Conservation (phyloP, 2,329 filamentous ascomycete species). For the Penicillium nordicum region DNA sequence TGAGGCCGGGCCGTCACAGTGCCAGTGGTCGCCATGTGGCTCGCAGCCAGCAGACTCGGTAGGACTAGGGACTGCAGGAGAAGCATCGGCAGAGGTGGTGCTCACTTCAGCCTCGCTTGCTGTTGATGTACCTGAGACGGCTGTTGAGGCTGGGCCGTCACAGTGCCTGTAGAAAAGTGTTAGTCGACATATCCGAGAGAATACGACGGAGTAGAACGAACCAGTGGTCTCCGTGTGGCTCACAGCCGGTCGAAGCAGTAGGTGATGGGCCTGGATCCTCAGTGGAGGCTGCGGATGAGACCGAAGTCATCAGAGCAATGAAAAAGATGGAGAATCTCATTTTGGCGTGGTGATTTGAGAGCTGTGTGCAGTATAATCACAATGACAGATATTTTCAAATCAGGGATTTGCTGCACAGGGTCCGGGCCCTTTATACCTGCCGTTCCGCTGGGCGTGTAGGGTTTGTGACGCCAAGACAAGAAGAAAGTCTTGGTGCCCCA, state of each 20-base stretch:
- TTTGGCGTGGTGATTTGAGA: neutral
- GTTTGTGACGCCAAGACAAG: constrained; percentile 14
- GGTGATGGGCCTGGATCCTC: constrained; percentile 30
- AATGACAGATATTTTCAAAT: neutral
- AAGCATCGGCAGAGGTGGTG: neutral
- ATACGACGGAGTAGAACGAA: constrained; percentile 3
- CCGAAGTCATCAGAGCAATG: constrained; percentile 18
- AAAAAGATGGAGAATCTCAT: constrained; percentile 18
- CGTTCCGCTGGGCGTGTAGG: neutral
- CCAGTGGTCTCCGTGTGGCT: constrained; percentile 30
- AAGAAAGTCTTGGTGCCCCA: constrained; percentile 20
- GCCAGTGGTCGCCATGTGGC: constrained; percentile 23
- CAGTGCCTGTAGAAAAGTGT: constrained; percentile 27
- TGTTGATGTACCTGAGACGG: neutral
- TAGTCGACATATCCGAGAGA: accelerated
- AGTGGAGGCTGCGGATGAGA: constrained; percentile 13
- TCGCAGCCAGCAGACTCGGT: constrained; percentile 22
- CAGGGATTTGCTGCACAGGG: neutral
- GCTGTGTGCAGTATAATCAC: neutral
- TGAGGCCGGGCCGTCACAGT: constrained; percentile 19
- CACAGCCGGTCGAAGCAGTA: constrained; percentile 28
- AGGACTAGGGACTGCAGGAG: constrained; percentile 18
- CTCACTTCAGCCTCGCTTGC: too few species aligned
- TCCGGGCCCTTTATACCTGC: constrained; percentile 15
- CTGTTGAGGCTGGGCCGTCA: constrained; percentile 24